A percentile compares a stretch with the other conserved stretches of the same genome.
Evolutionary conservation across 352 stramenopile genomes (phyloP).

Genomic region (Phytopythium litorale): DNA sequence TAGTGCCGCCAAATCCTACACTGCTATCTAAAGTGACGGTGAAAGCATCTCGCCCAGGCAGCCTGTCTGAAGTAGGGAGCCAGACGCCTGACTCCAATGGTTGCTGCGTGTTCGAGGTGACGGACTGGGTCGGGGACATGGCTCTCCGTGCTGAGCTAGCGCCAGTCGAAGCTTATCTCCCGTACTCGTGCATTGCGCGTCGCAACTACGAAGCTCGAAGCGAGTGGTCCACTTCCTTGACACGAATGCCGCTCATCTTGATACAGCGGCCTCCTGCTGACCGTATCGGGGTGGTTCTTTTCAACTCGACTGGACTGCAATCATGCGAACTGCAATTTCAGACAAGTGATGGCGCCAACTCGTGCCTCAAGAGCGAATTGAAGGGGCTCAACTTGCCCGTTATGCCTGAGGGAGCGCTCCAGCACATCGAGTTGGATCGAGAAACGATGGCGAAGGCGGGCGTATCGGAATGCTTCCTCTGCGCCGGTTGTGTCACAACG

Average conservation of each 20-base stretch:
- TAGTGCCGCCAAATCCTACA: conserved; percentile 31
- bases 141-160: conserved; percentile 24
- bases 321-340: neutral
- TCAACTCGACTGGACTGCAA: neutral
- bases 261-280: conserved; percentile 13
- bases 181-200: conserved; percentile 35
- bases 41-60: conserved; percentile 32
- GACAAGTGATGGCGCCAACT: neutral
- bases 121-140: conserved; percentile 51
- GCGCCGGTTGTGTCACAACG: neutral
- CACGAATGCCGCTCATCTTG: conserved; percentile 16
- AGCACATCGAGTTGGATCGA: neutral
- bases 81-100: conserved; percentile 35
- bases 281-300: conserved; percentile 4
- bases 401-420: neutral
- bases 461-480: neutral
- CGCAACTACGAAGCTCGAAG: neutral
- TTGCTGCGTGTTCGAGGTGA: conserved; percentile 52
- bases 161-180: conserved; percentile 12
- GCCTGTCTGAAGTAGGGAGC: conserved; percentile 25
- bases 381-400: neutral
- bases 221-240: neutral
- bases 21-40: conserved; percentile 33
- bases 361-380: neutral
- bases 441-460: neutral